Percentiles rank a stretch among this genome's conserved stretches.
Evolutionary conservation across 805 yeast species (phyloP).

Genomic region (Ogataea haglerorum): DNA sequence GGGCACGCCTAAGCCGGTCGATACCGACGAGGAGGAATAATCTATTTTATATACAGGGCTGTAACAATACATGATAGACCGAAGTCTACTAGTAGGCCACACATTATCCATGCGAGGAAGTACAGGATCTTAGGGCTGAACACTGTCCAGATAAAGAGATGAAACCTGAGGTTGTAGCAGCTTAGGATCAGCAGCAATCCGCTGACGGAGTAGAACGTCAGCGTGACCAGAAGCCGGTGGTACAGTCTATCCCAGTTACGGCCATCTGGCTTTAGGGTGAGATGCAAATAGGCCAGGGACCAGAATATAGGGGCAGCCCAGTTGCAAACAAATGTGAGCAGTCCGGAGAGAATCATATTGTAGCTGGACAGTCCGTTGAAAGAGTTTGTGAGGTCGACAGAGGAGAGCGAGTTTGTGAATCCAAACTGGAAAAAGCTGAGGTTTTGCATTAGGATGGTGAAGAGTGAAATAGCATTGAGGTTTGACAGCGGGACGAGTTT

Average conservation of each 20-base stretch:
- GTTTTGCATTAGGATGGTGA: constrained; percentile 60
- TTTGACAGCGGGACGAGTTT: constrained; percentile 13
- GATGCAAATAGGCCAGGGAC: constrained; percentile 45
- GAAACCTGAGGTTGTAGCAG: constrained; percentile 74
- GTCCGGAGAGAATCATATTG: constrained; percentile 66
- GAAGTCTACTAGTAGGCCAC: constrained; percentile 42
- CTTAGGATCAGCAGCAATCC: constrained; percentile 61
- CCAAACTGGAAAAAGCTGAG: constrained; percentile 84
- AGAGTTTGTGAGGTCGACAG: constrained; percentile 86
- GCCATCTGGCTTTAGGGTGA: constrained; percentile 8
- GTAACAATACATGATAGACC: constrained; percentile 22
- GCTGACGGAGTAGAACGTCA: constrained; percentile 56
- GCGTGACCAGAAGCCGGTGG: constrained; percentile 35
- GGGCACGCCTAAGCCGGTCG: constrained; percentile 94
- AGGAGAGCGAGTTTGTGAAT: constrained; percentile 86
- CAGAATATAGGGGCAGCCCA: constrained; percentile 85
- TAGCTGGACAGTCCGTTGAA: constrained; percentile 83
- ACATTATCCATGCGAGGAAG: constrained; percentile 69
- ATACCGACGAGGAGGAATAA: constrained; percentile 88
- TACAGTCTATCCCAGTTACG: constrained; percentile 35
- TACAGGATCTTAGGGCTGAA: constrained; percentile 90
- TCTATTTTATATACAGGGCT: constrained; percentile 14
- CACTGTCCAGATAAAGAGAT: constrained; percentile 95
- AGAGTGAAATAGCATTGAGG: constrained; percentile 25
- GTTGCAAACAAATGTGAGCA: constrained; percentile 76